Conservation (phyloP, 2,329 filamentous ascomycete species). For the Ophiognomonia clavigignenti-juglandacearum region DNA sequence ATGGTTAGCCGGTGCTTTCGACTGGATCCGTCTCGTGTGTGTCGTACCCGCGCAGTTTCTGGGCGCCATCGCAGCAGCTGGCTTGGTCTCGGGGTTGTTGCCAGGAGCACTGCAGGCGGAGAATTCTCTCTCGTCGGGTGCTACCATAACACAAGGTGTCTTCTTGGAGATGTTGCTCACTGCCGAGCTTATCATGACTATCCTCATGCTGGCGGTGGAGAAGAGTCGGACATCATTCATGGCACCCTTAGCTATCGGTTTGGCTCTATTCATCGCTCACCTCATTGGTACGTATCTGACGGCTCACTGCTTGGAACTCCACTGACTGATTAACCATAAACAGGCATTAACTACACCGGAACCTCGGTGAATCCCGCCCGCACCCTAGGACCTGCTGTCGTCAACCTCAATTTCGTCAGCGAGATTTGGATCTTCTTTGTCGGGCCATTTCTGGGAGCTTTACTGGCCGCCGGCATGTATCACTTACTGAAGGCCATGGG, state of each 20-base stretch:
- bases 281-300: slow-evolving; percentile 17
- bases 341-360: slow-evolving; percentile 40
- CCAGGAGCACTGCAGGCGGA: slow-evolving; percentile 46
- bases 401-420: slow-evolving; percentile 33
- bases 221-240: slow-evolving; percentile 60
- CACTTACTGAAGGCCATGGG: slow-evolving; percentile 32
- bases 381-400: slow-evolving; percentile 44
- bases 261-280: slow-evolving; percentile 51
- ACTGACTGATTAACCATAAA: not conserved
- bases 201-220: slow-evolving; percentile 56
- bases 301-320: no score
- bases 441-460: slow-evolving; percentile 43
- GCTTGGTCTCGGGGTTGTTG: slow-evolving; percentile 50
- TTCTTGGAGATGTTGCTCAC: slow-evolving; percentile 54
- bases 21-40: slow-evolving; percentile 42
- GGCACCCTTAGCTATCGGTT: slow-evolving; percentile 58
- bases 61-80: slow-evolving; percentile 54
- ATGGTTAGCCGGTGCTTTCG: slow-evolving; percentile 51
- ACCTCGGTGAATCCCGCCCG: slow-evolving; percentile 47
- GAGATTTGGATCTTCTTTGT: slow-evolving; percentile 54
- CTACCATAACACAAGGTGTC: slow-evolving; percentile 42
- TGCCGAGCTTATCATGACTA: slow-evolving; percentile 46
- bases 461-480: slow-evolving; percentile 36
- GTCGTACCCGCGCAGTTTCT: slow-evolving; percentile 54
- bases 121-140: slow-evolving; percentile 39